phyloP scores from a whole-genome alignment of 1,284 basidiomycete genomes.

The Chondrostereum purpureum region DNA sequence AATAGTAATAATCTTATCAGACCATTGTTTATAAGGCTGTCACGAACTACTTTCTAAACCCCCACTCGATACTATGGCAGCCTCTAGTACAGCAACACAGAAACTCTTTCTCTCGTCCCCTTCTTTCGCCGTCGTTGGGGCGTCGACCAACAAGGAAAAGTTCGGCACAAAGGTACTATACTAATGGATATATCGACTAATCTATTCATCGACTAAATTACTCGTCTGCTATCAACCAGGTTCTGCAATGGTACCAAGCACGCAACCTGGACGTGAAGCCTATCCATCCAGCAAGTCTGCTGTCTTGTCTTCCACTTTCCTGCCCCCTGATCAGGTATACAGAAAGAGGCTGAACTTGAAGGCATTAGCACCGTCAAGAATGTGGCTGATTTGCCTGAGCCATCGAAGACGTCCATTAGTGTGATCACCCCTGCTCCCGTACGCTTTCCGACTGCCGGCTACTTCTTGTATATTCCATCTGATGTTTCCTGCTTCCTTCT shows the following conservation, averaged over 20 bases:
- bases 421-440: slow-evolving; percentile 74
- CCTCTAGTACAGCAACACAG: slow-evolving; percentile 38
- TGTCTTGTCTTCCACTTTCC: slow-evolving; percentile 4
- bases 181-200: too few relatives aligned
- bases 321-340: slow-evolving; percentile 6
- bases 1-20: too few relatives aligned
- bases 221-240: slow-evolving; percentile 36
- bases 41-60: too few relatives aligned
- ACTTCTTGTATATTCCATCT: neutral
- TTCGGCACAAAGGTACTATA: slow-evolving; percentile 76
- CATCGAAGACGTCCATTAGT: slow-evolving; percentile 68
- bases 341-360: slow-evolving; percentile 65
- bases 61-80: neutral
- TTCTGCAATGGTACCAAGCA: slow-evolving; percentile 69
- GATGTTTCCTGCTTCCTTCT: too few relatives aligned
- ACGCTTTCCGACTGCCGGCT: slow-evolving; percentile 6
- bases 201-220: slow-evolving; percentile 3
- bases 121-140: slow-evolving; percentile 70
- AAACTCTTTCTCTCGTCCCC: slow-evolving; percentile 56
- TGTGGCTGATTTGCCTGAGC: slow-evolving; percentile 54
- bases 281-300: slow-evolving; percentile 51
- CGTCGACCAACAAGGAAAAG: slow-evolving; percentile 66
- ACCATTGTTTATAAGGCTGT: too few relatives aligned
- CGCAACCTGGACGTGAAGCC: slow-evolving; percentile 61
- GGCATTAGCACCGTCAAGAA: slow-evolving; percentile 47